Conservation (phyloP, 805 yeast genomes). For the Barnettozyma vustinii region DNA sequence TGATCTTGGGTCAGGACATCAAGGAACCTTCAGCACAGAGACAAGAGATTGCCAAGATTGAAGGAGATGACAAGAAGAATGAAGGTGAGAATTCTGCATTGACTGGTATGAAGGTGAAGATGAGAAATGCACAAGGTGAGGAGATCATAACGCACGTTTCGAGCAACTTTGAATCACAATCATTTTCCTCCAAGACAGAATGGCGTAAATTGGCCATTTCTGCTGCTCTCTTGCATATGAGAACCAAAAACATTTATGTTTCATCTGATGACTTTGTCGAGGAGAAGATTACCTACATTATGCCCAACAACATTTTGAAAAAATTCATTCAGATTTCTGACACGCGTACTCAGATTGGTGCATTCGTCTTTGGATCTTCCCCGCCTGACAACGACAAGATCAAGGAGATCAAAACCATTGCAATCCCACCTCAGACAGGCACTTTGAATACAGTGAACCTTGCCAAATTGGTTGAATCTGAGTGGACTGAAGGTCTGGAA, state of each 20-base stretch:
- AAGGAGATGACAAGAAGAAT: conserved; percentile 38
- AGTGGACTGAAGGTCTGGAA: conserved; percentile 52
- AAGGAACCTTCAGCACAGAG: conserved; percentile 84
- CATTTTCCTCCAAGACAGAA: conserved; percentile 78
- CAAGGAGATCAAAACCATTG: conserved; percentile 73
- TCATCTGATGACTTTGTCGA: conserved; percentile 61
- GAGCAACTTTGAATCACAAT: conserved; percentile 76
- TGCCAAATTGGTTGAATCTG: conserved; percentile 44
- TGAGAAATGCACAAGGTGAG: conserved; percentile 92
- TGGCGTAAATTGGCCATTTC: conserved; percentile 90
- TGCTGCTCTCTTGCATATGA: conserved; percentile 61
- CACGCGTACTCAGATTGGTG: conserved; percentile 76
- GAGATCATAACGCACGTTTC: conserved; percentile 93
- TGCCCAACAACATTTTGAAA: conserved; percentile 77
- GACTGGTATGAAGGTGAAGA: conserved; percentile 64
- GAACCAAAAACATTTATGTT: conserved; percentile 71
- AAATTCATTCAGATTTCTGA: conserved; percentile 80
- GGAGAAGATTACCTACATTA: conserved; percentile 58
- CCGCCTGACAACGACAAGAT: conserved; percentile 67
- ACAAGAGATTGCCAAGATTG: conserved; percentile 78
- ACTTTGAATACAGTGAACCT: conserved; percentile 46
- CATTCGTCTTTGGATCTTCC: conserved; percentile 71
- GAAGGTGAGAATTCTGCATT: conserved; percentile 26
- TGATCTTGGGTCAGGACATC: conserved; percentile 91
- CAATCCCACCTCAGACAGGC: conserved; percentile 85